Base-by-base conservation (phyloP, 345 rosid genomes). In the Syzygium aqueum region DNA sequence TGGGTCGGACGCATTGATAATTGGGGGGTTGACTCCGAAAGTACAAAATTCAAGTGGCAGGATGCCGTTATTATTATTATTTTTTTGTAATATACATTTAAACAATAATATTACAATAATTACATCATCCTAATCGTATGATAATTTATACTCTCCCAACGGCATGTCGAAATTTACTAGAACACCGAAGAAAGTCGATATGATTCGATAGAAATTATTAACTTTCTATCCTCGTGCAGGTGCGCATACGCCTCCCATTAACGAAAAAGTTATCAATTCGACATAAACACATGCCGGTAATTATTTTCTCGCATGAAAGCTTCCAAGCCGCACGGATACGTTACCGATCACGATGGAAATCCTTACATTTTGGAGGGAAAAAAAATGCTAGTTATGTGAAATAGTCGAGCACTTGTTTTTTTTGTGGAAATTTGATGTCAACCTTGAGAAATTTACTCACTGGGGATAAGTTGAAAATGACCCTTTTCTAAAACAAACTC, bases 201-300 rank as follows among this genome's bases (percentile, higher is more conserved):
- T 37, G 4, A 19, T 67, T 19, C 13, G 23, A 33, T 5, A 67
- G 5, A 67, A 17, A 33, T 33, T 4, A 33, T 30, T 19, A 67
- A 8, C 46, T 33, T 19, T 40, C 3, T 15, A 6, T n/a, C 46
- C 46, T 43, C 7, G 46, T 43, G 46, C 8, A 4, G 0, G 0
- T 57, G 65, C 0, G 0, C 9, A 0, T 61, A 3, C 5, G 14
- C 5, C 6, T 61, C n/a, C n/a, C 0, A 0, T 61, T 13, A 3
- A n/a, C 15, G 11, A 61, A n/a, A 61, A 61, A 61, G 0, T n/a
- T n/a, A 13, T 2, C 3, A 6, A n/a, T n/a, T n/a, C 2, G 0
- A 0, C 14, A 61, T 61, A n/a, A n/a, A 61, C 14, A 61, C 73
- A 27, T 6, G 5, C 53, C 53, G 53, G 15, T 52, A 14, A 19